Conservation (phyloP, 2,329 filamentous ascomycete species). For the Clonostachys rhizophaga region DNA sequence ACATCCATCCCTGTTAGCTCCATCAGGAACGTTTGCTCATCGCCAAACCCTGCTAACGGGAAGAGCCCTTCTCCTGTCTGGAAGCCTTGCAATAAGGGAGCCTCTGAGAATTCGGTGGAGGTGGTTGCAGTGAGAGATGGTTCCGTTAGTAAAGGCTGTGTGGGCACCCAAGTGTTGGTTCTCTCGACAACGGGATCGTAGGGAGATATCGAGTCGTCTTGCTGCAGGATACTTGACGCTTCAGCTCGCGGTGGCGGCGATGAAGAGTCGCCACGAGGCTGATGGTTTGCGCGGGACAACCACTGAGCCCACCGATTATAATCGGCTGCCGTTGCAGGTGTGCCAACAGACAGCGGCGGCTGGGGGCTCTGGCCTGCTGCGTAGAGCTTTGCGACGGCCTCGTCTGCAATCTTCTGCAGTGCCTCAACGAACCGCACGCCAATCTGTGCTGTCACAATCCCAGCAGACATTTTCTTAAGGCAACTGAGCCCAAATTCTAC, state of each 20-base stretch:
- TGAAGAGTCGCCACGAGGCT: not conserved
- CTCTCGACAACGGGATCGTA: too few relatives aligned
- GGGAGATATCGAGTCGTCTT: too few relatives aligned
- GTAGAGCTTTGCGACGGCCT: constrained; percentile 9
- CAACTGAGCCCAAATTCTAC: constrained; percentile 22
- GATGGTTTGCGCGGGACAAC: constrained; percentile 7
- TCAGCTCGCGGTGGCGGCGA: not conserved
- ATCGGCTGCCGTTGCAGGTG: not conserved
- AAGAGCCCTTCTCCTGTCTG: constrained; percentile 2
- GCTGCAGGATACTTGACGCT: not conserved
- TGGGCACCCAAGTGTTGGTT: not conserved
- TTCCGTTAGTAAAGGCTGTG: not conserved
- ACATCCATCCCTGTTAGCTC: constrained; percentile 14
- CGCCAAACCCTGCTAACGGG: constrained; percentile 6
- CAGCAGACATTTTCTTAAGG: constrained; percentile 23
- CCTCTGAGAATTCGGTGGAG: not conserved
- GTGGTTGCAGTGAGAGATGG: not conserved
- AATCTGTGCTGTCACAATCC: constrained; percentile 16
- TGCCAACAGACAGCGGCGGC: not conserved
- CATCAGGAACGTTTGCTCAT: constrained; percentile 15
- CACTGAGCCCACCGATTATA: constrained; percentile 13
- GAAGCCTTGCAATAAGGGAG: not conserved
- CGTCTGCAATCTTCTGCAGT: constrained; percentile 11
- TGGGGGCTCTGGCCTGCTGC: not conserved
- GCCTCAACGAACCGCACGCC: constrained; percentile 16